These are phyloP conservation scores for Blumeria hordei DNA, from an alignment of 2,329 filamentous ascomycete species.

Conservation along the genomic window DNA sequence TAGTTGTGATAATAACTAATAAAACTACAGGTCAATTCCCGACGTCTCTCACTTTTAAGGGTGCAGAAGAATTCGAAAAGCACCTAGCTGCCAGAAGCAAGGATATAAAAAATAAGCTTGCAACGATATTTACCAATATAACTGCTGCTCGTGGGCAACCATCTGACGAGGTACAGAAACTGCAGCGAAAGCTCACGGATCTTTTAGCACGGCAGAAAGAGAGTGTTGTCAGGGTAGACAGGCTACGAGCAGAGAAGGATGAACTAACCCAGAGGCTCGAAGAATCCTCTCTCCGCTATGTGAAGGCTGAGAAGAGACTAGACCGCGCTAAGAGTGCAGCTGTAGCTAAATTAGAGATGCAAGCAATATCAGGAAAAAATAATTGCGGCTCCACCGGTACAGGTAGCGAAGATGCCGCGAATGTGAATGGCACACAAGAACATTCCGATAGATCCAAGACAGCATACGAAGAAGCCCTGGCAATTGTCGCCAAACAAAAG, in stretches of 20 bases:
- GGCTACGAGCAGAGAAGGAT: slow-evolving; percentile 55
- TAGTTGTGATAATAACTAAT: slow-evolving; percentile 7
- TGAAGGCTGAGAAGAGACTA: slow-evolving; percentile 85
- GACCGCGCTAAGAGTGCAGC: slow-evolving; percentile 74
- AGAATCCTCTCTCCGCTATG: slow-evolving; percentile 68
- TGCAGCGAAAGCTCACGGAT: slow-evolving; percentile 52
- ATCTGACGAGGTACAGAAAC: slow-evolving; percentile 41
- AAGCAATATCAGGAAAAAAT: slow-evolving; percentile 47
- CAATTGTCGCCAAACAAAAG: slow-evolving; percentile 60
- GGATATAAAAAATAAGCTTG: slow-evolving; percentile 50
- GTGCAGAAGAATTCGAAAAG: slow-evolving; percentile 48
- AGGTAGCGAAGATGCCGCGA: slow-evolving; percentile 17
- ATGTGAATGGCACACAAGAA: slow-evolving; percentile 26
- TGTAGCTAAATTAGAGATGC: slow-evolving; percentile 76
- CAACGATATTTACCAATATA: slow-evolving; percentile 37
- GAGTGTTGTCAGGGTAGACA: slow-evolving; percentile 51
- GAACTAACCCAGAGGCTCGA: slow-evolving; percentile 70
- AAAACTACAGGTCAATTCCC: slow-evolving; percentile 26
- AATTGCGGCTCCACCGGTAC: slow-evolving; percentile 16
- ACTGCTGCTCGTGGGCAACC: slow-evolving; percentile 26
- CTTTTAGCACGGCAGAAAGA: slow-evolving; percentile 66
- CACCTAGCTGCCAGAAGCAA: slow-evolving; percentile 58
- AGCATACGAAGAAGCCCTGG: slow-evolving; percentile 53
- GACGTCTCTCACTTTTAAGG: slow-evolving; percentile 35
- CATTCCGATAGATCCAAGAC: slow-evolving; percentile 44